Percentiles rank a stretch among this genome's conserved stretches.
These are phyloP conservation scores for Ceratobasidium sp. DNA, from an alignment of 1,284 basidiomycete species.

Conservation along the genomic window DNA sequence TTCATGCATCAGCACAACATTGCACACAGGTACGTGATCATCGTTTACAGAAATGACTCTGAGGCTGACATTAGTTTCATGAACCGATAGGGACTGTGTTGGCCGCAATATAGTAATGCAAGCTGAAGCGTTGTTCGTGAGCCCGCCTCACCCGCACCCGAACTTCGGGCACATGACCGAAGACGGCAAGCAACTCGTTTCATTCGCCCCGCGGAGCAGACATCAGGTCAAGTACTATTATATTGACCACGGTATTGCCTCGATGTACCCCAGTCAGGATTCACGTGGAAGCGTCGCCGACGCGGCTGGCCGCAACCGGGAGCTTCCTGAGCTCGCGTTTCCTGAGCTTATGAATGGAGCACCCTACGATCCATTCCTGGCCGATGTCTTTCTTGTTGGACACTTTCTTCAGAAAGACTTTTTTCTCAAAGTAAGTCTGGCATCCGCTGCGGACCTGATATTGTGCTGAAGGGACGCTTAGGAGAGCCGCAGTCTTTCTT, in stretches of 20 bases:
- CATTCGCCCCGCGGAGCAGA: neutral
- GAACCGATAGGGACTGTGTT: constrained; percentile 24
- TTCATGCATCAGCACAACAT: constrained; percentile 42
- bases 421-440: constrained; percentile 38
- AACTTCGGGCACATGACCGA: neutral
- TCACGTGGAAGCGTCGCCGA: constrained; percentile 7
- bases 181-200: neutral
- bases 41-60: too few species aligned
- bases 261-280: constrained; percentile 1
- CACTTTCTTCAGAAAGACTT: constrained; percentile 20
- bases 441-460: too few species aligned
- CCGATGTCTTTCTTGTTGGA: constrained; percentile 46
- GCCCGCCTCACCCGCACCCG: constrained; percentile 31
- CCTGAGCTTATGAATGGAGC: too few species aligned
- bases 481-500: too few species aligned
- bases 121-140: neutral
- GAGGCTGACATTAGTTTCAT: neutral
- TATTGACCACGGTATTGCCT: constrained; percentile 47
- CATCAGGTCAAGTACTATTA: constrained; percentile 40
- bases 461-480: too few species aligned
- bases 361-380: constrained; percentile 48
- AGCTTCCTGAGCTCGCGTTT: constrained; percentile 36
- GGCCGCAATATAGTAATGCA: constrained; percentile 46
- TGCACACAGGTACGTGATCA: constrained; percentile 35
- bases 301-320: constrained; percentile 7